Base-by-base conservation (phyloP, 2,329 filamentous ascomycete species). In the Aspergillus melleus region DNA sequence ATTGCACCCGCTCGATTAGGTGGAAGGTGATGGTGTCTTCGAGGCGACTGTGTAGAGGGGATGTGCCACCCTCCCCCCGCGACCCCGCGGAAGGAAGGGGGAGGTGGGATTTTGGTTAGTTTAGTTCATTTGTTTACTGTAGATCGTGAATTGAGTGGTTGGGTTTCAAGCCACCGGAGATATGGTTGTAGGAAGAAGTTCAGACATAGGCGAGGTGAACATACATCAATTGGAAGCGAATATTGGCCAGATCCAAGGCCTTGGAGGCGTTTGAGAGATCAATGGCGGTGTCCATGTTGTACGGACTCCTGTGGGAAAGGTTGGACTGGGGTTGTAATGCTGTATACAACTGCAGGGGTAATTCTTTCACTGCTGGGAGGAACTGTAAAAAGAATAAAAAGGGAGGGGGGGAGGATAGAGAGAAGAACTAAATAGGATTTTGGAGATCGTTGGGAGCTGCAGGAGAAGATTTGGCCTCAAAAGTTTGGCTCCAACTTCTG, bases 1-100 rank as follows among this genome's bases (percentile, higher is more conserved):
- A 99, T 76, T 99, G 95, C n/a, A 94, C 94, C 46, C 95, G 89
- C 80, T 99, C 95, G 72, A 98, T 98, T 44, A 99, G 83, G 78
- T 96, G 90, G 78, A 96, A 97, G 66, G 91, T 96, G 73, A 99
- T 98, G 62, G 94, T 98, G 74, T 99, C 95, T 80, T 99, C 95
- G 19, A 98, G 85, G 20, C 95, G 95, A 72, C 95, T 99, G 71
- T 20, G 42, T 11, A 14, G 14, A 9, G 14, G 6, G 16, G 20
- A 19, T 54, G 19, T 22, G 4, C 44, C 16, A 30, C 30, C 36
- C 16, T 12, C 14, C 36, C 36, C 36, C 36, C 16, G 36, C 16
- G 36, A 42, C 36, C 36, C 14, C 36, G 36, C 36, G 16, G 36
- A n/a, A 14, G 36, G 36, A 42, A n/a, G 36, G 16, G 16, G 6